Base-by-base conservation (phyloP, 2,329 filamentous ascomycete species). In the Colletotrichum brevisporum region DNA sequence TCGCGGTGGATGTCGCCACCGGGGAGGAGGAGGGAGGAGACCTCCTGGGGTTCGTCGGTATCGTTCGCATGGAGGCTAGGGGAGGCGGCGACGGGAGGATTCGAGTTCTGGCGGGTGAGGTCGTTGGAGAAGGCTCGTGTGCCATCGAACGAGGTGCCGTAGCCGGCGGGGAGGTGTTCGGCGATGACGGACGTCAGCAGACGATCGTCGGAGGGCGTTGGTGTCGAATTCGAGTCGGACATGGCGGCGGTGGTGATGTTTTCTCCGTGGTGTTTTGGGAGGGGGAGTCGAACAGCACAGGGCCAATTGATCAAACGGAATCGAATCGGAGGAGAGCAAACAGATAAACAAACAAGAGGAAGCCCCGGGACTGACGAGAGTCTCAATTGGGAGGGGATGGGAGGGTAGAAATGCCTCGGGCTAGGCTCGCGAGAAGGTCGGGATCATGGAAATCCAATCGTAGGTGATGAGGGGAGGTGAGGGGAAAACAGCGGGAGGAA, bases 1-100 rank as follows among this genome's bases (percentile, higher is more conserved):
- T 93, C 91, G 41, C 92, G 90, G 76, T 94, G 92, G 24, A 95
- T 91, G 74, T 95, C 92, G 48, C 92, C 92, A 59, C 92, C 92
- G 75, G 92, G 92, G 3, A 94, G 84, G 67, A 84, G 88, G 61
- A 94, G 82, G 0, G 92, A 94, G 2, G 91, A 94, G 69, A 91
- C 88, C 52, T 80, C 78, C 26, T 73, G 72, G 9, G 74, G 70
- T 2, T 72, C 73, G n/a, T 71, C 59, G 65, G 72, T 76, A 21
- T 75, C 75, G 63, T 74, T 74, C 39, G 74, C 73, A 71, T 71
- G 53, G 48, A 50, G 18, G 47, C 56, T 65, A 16, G 54, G n/a
- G 15, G 48, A 18, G 9, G 43, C 36, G 8, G 18, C 47, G 12
- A 18, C 16, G n/a, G 55, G 27, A 27, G 60, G 48, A 5, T 68